Conservation (phyloP, 73 alveolate genomes). For the Uronychia setigera region DNA sequence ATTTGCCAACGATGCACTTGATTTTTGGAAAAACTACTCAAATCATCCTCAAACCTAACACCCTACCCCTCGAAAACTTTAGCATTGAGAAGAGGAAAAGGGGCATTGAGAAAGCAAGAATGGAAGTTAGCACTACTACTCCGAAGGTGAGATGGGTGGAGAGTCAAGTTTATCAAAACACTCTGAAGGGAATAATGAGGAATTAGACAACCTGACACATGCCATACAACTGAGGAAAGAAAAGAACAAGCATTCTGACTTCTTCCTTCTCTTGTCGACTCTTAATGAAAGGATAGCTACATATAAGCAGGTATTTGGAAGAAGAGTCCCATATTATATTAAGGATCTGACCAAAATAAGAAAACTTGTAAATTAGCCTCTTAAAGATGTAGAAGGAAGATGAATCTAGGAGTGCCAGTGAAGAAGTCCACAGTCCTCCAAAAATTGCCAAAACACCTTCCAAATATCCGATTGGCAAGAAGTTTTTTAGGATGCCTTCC, state of each 20-base stretch:
- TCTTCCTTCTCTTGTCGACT: neutral
- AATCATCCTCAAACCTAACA: too few relatives aligned
- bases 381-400: too few relatives aligned
- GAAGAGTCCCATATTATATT: neutral
- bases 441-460: too few relatives aligned
- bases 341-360: neutral
- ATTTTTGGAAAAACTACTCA: neutral
- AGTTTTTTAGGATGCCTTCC: too few relatives aligned
- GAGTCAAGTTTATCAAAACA: too few relatives aligned
- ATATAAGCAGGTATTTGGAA: neutral
- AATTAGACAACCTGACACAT: neutral
- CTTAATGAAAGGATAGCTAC: neutral
- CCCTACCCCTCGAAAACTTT: too few relatives aligned
- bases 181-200: neutral
- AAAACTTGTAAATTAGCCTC: too few relatives aligned
- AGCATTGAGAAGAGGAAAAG: neutral
- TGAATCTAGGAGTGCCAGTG: too few relatives aligned
- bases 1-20: neutral
- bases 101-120: neutral
- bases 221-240: neutral
- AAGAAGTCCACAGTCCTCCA: too few relatives aligned
- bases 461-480: too few relatives aligned
- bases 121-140: neutral
- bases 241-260: neutral
- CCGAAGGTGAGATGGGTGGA: neutral